Evolutionary conservation across 2,329 filamentous ascomycete species (phyloP), one percentile per base, ranked within the genome.

Genomic region (Exophiala aquamarina): DNA sequence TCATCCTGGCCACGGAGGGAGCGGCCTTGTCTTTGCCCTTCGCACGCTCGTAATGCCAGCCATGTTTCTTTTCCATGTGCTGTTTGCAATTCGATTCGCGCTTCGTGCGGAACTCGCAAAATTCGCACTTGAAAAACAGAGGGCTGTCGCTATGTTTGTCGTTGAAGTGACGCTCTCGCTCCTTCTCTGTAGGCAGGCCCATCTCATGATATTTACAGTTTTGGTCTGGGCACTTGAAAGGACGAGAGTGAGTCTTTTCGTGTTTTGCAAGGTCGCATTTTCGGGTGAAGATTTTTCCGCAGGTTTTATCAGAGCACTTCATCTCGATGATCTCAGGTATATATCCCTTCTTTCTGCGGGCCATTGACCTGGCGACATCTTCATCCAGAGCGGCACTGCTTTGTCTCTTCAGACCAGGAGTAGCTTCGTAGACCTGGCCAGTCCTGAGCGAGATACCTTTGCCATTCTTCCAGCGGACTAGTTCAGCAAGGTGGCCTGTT

Each of bases 191-290:
- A 3, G 93, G 92, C 87, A 92, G 97, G 40, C 93, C 93, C 60
- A 87, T 83, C 26, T 86, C 80, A 66, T 87, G 83, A 69, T 95
- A 97, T 66, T 94, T 95, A 86, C 93, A 97, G 36, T 81, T 83
- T 32, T 79, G 64, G 17, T 88, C 75, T 5, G 83, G 79, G 69
- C 93, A 98, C 75, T 98, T 98, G 87, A 88, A 96, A 8, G 92
- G 93, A 28, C 93, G 87, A 46, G 89, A 90, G 68, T 98, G 93
- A 0, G 92, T 97, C 77, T 97, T 98, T 73, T 95, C 87, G 70
- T 98, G 93, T 76, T 97, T 97, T 58, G 90, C 96, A 49, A 97
- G 75, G 67, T 98, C 93, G 69, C 93, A 97, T n/a, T 89, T 89
- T 53, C 93, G 85, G 71, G 93, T 94, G 75, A 97, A 97, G 68